phyloP scores from a whole-genome alignment of 2,329 filamentous ascomycete species.

The Tolypocladium album region DNA sequence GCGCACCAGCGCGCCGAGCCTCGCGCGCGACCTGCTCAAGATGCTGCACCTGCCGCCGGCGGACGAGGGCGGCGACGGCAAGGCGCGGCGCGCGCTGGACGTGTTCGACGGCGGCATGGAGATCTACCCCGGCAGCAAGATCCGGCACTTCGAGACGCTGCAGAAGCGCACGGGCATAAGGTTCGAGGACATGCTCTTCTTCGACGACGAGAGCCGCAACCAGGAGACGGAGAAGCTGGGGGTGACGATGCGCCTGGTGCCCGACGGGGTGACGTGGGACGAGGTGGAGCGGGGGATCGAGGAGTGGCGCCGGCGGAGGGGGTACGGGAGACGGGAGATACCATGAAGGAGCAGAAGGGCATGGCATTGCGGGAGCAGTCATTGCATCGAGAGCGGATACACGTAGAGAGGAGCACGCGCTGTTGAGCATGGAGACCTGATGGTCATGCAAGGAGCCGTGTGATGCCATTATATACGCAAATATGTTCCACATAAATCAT shows the following conservation, averaged over 20 bases:
- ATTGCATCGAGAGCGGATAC: neutral
- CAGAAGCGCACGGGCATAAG: slow-evolving; percentile 58
- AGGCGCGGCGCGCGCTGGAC: slow-evolving; percentile 39
- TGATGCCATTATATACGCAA: neutral
- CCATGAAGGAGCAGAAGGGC: neutral
- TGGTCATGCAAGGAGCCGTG: neutral
- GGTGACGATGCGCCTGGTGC: slow-evolving; percentile 74
- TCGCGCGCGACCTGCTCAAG: slow-evolving; percentile 72
- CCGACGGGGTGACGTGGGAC: slow-evolving; percentile 63
- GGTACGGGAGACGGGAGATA: slow-evolving; percentile 15
- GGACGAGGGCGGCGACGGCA: slow-evolving; percentile 14
- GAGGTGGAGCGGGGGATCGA: slow-evolving; percentile 72
- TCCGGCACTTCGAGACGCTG: slow-evolving; percentile 70
- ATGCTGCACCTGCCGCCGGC: slow-evolving; percentile 49
- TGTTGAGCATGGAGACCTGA: neutral
- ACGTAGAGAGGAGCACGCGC: neutral
- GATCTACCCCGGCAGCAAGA: slow-evolving; percentile 71
- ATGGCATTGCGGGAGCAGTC: neutral
- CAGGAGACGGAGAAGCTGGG: slow-evolving; percentile 69
- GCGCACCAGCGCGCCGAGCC: slow-evolving; percentile 66
- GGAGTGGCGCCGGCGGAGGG: slow-evolving; percentile 69
- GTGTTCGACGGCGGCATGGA: slow-evolving; percentile 51
- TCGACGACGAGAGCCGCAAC: slow-evolving; percentile 86
- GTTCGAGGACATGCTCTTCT: slow-evolving; percentile 86
- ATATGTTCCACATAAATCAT: neutral